Percentiles rank a stretch among this genome's conserved stretches.
Conservation (phyloP, 805 yeast species). For the Candida hungchunana region DNA sequence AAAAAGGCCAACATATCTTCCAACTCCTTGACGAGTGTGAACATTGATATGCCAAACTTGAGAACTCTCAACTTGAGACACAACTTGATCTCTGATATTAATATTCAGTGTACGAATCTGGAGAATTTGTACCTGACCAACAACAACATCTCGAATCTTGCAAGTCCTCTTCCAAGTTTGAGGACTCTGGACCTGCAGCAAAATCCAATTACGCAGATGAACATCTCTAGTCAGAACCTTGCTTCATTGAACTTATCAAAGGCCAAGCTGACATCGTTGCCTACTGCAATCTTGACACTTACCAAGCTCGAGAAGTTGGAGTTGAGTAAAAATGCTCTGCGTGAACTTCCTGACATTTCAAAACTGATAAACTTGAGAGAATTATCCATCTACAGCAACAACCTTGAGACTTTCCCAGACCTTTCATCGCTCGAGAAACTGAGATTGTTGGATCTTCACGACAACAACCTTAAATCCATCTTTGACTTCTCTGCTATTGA, state of each 20-base stretch:
- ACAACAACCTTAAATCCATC: conserved; percentile 70
- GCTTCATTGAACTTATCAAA: conserved; percentile 73
- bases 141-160: conserved; percentile 68
- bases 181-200: conserved; percentile 70
- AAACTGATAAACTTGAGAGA: conserved; percentile 53
- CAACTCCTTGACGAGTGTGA: conserved; percentile 46
- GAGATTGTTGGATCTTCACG: conserved; percentile 71
- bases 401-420: conserved; percentile 64
- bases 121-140: conserved; percentile 74
- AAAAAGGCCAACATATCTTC: conserved; percentile 72
- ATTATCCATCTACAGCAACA: conserved; percentile 70
- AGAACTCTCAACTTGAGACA: conserved; percentile 74
- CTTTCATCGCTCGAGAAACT: conserved; percentile 58
- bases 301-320: conserved; percentile 68
- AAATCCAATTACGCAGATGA: conserved; percentile 77
- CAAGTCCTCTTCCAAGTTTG: conserved; percentile 56
- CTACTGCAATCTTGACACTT: conserved; percentile 57
- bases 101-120: conserved; percentile 45
- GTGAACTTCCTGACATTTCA: conserved; percentile 70
- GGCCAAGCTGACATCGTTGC: conserved; percentile 76
- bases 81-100: conserved; percentile 47
- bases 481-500: conserved; percentile 43
- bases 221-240: conserved; percentile 49
- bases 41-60: conserved; percentile 46
- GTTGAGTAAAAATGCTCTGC: conserved; percentile 78